These are phyloP conservation scores for Clarireedia paspali DNA, from an alignment of 2,329 filamentous ascomycete species.

Conservation along the genomic window DNA sequence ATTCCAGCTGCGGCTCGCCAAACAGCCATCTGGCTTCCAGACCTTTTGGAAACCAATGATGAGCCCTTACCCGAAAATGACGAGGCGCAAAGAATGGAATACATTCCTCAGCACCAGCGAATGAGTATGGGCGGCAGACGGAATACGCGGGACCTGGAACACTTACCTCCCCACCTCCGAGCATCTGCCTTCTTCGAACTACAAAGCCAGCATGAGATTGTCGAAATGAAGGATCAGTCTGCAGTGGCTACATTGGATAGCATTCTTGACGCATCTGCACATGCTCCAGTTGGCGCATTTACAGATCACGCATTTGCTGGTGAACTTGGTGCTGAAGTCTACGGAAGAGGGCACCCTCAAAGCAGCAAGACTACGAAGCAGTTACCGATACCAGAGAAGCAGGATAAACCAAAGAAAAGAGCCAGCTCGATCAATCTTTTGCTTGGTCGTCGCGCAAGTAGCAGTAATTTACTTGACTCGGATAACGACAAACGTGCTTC, in stretches of 20 bases:
- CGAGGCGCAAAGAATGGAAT: conserved; percentile 22
- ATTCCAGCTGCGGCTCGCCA: conserved; percentile 43
- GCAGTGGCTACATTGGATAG: conserved; percentile 84
- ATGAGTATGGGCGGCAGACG: conserved; percentile 27
- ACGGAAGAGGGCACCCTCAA: conserved; percentile 50
- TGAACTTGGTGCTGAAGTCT: conserved; percentile 65
- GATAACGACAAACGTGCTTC: conserved; percentile 15
- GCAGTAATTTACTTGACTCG: conserved; percentile 16
- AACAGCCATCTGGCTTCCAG: conserved; percentile 31
- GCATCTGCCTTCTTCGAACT: conserved; percentile 88
- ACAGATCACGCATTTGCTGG: conserved; percentile 83
- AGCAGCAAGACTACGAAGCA: conserved; percentile 41
- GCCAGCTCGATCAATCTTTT: conserved; percentile 42
- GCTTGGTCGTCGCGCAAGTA: conserved; percentile 20
- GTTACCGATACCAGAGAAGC: conserved; percentile 24
- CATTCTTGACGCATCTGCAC: conserved; percentile 83
- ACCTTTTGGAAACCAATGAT: conserved; percentile 26
- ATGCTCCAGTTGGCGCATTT: conserved; percentile 83
- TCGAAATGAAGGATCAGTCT: conserved; percentile 66
- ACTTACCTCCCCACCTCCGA: conserved; percentile 73
- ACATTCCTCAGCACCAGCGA: conserved; percentile 29
- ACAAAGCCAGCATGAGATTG: conserved; percentile 37
- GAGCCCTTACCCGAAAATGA: conserved; percentile 17
- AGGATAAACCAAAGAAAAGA: conserved; percentile 34
- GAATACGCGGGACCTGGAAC: conserved; percentile 34